phyloP scores from a whole-genome alignment of 305 asterid species.

The Fraxinus greggii region DNA sequence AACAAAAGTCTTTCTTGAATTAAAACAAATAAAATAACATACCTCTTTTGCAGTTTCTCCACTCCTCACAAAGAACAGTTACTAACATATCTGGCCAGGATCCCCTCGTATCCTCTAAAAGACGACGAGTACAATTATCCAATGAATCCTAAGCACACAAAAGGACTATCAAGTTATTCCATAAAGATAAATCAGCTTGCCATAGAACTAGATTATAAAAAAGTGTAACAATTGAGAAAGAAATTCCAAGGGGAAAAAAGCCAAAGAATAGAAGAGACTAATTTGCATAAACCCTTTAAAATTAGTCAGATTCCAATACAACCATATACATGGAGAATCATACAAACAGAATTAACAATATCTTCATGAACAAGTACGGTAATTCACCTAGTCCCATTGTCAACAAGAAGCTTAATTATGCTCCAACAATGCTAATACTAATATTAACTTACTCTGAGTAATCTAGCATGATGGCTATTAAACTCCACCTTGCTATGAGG shows the following conservation, averaged over 20 bases:
- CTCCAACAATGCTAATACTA: background rate
- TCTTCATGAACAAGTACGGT: slow-evolving; percentile 6
- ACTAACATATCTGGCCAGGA: slow-evolving; percentile 81
- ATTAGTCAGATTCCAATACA: slow-evolving; percentile 19
- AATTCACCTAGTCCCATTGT: background rate
- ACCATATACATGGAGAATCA: slow-evolving; percentile 6
- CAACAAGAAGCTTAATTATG: background rate
- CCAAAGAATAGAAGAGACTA: background rate
- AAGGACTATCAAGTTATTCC: slow-evolving; percentile 25
- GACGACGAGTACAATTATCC: slow-evolving; percentile 43
- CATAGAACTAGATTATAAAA: slow-evolving; percentile 13
- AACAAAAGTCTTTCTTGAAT: slow-evolving; percentile 4
- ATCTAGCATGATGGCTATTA: slow-evolving; percentile 59
- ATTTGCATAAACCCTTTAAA: slow-evolving; percentile 1
- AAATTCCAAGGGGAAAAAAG: background rate
- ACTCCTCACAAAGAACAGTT: slow-evolving; percentile 71
- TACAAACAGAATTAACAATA: slow-evolving; percentile 15
- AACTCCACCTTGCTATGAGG: slow-evolving; percentile 82
- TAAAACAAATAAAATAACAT: slow-evolving; percentile 5
- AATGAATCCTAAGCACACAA: slow-evolving; percentile 58
- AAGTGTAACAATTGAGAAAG: slow-evolving; percentile 14
- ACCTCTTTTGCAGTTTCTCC: slow-evolving; percentile 99
- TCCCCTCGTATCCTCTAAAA: slow-evolving; percentile 79
- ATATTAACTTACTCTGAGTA: slow-evolving; percentile 62
- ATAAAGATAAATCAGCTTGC: slow-evolving; percentile 18